Base-by-base conservation (phyloP, 2,329 filamentous ascomycete genomes). In the Cordyceps cicadae region DNA sequence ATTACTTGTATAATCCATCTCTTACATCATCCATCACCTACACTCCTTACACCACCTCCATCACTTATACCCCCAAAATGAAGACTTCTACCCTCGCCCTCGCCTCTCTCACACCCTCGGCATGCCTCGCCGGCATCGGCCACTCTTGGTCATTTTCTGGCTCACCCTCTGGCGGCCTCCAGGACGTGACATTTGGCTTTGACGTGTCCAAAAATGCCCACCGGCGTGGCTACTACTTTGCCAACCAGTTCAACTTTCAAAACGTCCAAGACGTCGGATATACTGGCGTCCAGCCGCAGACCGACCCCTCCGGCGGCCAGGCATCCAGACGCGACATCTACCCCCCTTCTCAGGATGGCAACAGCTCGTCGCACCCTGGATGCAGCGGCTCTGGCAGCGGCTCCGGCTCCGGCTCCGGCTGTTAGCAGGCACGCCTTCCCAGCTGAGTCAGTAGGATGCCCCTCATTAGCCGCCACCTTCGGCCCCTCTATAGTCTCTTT, bases 191-290 rank as follows among this genome's bases (percentile, higher is more conserved):
- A 0, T 68, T 68, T 37, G 63, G 65, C n/a, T 62, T 68, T 39
- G 63, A 62, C 53, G 63, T 68, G 45, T 58, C 62, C 45, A 56
- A 61, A 1, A 65, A 66, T 3, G 39, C 61, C 8, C 67, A 66
- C 45, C 21, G 46, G 5, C 45, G 32, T 1, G 66, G 66, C 11
- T 69, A 63, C 43, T 68, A 66, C 62, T 68, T 66, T 60, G 67
- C 67, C 11, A 62, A 68, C 60, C 65, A 66, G 32, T 68, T 62
- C 57, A 34, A 49, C 24, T 67, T 68, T 26, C 7, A 62, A 2
- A 58, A 54, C 8, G 21, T 57, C 51, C 0, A n/a, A n/a, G 43
- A 63, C 0, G 55, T 63, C 17, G 63, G 61, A 19, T 69, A 68
- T 59, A 63, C 52, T 12, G 66, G 66, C 6, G 48, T 69, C 2